phyloP scores from a whole-genome alignment of 768 basidiomycete species.

The Hemileccinum rubropunctum region DNA sequence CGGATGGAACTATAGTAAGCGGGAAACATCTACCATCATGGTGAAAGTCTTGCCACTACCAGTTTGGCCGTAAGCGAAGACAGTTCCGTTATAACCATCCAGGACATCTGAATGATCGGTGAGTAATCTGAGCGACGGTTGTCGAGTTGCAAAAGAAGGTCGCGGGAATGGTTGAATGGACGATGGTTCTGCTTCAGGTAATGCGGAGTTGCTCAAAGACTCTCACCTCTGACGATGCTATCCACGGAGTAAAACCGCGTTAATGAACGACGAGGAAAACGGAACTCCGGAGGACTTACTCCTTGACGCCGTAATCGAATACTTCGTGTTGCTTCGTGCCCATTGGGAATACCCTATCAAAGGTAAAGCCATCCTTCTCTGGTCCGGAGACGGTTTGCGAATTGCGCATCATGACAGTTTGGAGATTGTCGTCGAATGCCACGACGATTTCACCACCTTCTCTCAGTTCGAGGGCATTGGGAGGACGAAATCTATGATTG shows the following conservation, averaged over 20 bases:
- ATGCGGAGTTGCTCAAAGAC: conserved; percentile 3
- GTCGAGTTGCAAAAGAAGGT: background rate
- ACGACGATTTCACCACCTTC: conserved; percentile 91
- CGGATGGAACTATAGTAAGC: conserved; percentile 2
- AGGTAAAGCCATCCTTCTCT: conserved; percentile 97
- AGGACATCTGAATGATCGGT: conserved; percentile 73
- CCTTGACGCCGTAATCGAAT: conserved; percentile 98
- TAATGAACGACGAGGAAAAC: conserved; percentile 12
- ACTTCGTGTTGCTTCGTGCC: conserved; percentile 88
- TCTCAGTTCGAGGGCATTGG: conserved; percentile 86
- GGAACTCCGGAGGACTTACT: conserved; percentile 50
- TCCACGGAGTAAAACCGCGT: conserved; percentile 12
- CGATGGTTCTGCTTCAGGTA: background rate
- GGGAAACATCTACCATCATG: conserved; percentile 77
- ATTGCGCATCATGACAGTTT: conserved; percentile 78
- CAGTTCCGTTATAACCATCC: conserved; percentile 97
- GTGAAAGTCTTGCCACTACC: conserved; percentile 97
- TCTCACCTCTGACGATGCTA: conserved; percentile 86
- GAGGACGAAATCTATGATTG: conserved; percentile 80
- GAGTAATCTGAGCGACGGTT: conserved; percentile 11
- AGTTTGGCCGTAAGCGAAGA: conserved; percentile 97
- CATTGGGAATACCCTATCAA: conserved; percentile 95
- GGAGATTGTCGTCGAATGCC: conserved; percentile 80
- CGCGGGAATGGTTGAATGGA: background rate
- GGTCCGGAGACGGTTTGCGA: conserved; percentile 70